Conservation (phyloP, 306 rosid species). For the Vigna nakashimae region DNA sequence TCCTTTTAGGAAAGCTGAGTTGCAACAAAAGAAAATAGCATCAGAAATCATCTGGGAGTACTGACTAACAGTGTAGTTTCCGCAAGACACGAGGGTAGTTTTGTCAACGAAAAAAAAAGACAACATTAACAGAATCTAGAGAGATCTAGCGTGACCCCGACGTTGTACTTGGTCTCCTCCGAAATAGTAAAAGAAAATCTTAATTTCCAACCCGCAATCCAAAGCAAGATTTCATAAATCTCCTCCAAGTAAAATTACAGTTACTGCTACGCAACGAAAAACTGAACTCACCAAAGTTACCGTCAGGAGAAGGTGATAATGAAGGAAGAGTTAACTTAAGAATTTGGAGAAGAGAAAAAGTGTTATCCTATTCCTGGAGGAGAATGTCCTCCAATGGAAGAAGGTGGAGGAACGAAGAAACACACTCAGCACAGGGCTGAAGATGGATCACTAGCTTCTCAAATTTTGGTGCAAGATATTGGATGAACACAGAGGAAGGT, state of each 20-base stretch:
- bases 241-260: background rate
- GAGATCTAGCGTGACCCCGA: background rate
- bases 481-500: background rate
- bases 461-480: background rate
- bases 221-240: no score
- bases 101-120: background rate
- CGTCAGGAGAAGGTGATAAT: background rate
- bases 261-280: background rate
- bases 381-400: conserved; percentile 44
- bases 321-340: background rate
- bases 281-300: conserved; percentile 34
- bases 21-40: background rate
- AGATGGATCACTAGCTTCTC: background rate
- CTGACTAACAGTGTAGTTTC: background rate
- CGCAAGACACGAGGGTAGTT: background rate
- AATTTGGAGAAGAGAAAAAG: conserved; percentile 12
- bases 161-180: background rate
- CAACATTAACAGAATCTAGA: background rate
- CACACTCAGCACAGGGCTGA: background rate
- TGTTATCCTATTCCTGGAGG: conserved; percentile 50
- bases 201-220: no score
- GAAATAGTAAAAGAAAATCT: no score
- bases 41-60: background rate
- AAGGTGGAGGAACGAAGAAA: background rate
- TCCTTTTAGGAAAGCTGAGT: background rate